A percentile compares a stretch with the other conserved stretches of the same genome.
These are phyloP conservation scores for Mimosa bimucronata DNA, from an alignment of 306 rosid genomes.

Conservation along the genomic window DNA sequence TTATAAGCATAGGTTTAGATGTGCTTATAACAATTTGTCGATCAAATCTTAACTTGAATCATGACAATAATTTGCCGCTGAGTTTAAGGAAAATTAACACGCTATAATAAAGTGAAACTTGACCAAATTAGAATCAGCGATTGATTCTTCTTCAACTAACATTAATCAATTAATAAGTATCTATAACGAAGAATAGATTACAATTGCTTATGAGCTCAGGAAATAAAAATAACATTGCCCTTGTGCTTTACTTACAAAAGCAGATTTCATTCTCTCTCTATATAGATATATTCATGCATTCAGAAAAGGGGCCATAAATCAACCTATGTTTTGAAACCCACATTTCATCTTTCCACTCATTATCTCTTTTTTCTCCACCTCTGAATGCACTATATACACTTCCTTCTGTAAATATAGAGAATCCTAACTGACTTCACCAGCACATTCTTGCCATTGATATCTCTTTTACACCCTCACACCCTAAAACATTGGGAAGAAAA, in stretches of 20 bases:
- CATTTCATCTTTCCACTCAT: neutral
- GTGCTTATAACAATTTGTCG: neutral
- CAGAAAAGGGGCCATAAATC: neutral
- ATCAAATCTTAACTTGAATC: neutral
- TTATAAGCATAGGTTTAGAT: no score
- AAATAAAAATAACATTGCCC: slow-evolving; percentile 33
- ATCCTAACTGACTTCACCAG: slow-evolving; percentile 18
- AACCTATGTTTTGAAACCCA: neutral
- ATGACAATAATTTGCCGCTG: neutral
- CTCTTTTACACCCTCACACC: slow-evolving; percentile 23
- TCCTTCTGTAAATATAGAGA: neutral
- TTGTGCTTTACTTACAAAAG: slow-evolving; percentile 39
- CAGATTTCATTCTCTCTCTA: neutral
- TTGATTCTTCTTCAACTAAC: slow-evolving; percentile 20
- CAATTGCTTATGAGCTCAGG: slow-evolving; percentile 33
- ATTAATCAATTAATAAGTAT: neutral
- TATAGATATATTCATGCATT: neutral
- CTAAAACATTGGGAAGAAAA: slow-evolving; percentile 32
- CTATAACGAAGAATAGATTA: slow-evolving; percentile 32
- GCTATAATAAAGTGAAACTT: neutral
- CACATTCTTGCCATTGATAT: slow-evolving; percentile 41
- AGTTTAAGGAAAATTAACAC: neutral
- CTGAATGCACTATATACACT: neutral
- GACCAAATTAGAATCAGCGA: neutral
- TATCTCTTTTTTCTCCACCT: neutral